Conservation (phyloP, 176 grass and related monocot genomes). For the Eragrostis nindensis region DNA sequence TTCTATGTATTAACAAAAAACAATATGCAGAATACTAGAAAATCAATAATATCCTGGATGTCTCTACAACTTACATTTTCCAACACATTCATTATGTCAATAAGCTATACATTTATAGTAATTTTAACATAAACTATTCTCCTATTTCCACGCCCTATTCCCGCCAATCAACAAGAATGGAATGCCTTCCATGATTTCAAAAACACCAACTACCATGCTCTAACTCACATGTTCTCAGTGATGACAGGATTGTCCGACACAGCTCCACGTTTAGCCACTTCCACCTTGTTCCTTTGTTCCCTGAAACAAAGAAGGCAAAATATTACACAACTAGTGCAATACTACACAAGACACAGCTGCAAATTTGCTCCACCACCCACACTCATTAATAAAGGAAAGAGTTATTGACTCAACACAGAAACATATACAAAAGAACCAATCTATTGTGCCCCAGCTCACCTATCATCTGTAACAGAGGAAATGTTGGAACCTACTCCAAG, state of each 20-base stretch:
- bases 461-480: background rate
- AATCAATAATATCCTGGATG: background rate
- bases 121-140: background rate
- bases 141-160: background rate
- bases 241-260: background rate
- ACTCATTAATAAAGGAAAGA: background rate
- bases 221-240: conserved; percentile 25
- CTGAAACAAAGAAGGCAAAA: conserved; percentile 46
- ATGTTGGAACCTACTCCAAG: background rate
- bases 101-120: background rate
- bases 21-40: background rate
- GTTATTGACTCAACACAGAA: background rate
- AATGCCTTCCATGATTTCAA: background rate
- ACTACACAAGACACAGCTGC: background rate
- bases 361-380: background rate
- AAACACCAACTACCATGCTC: background rate
- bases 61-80: background rate
- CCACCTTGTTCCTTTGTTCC: conserved; percentile 39
- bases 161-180: background rate
- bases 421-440: conserved; percentile 2
- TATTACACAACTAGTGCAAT: background rate
- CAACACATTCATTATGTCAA: conserved; percentile 1
- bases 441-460: conserved; percentile 1
- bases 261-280: conserved; percentile 22
- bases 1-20: background rate